Conservation (phyloP, 257 asterid genomes). For the Solanum habrochaites region DNA sequence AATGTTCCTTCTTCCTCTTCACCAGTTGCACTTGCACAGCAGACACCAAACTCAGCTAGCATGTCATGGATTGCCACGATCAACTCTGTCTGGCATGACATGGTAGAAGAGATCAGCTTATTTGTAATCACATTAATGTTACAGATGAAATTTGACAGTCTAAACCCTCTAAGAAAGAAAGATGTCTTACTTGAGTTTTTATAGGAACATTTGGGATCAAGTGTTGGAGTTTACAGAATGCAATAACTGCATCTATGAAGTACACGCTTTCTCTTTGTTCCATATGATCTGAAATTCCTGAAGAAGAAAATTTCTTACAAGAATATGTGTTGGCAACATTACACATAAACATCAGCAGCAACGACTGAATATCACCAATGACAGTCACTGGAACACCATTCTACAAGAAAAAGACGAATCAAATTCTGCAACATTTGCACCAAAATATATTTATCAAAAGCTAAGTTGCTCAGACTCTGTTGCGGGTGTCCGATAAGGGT, state of each 20-base stretch:
- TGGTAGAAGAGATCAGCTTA: slow-evolving; percentile 3
- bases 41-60: slow-evolving; percentile 96
- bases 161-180: slow-evolving; percentile 5
- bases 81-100: slow-evolving; percentile 59
- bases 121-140: background rate
- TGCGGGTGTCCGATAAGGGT: background rate
- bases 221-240: slow-evolving; percentile 86
- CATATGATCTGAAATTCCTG: slow-evolving; percentile 40
- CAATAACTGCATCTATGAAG: slow-evolving; percentile 78
- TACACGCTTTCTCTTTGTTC: slow-evolving; percentile 52
- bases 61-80: slow-evolving; percentile 82
- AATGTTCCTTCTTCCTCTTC: slow-evolving; percentile 86
- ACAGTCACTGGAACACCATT: slow-evolving; percentile 32
- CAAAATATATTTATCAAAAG: background rate
- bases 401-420: slow-evolving; percentile 40
- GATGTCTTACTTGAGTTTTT: slow-evolving; percentile 71
- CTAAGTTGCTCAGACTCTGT: background rate
- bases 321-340: slow-evolving; percentile 60
- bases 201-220: slow-evolving; percentile 46
- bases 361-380: slow-evolving; percentile 68
- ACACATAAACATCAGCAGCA: slow-evolving; percentile 67
- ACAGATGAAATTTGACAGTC: slow-evolving; percentile 2
- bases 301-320: slow-evolving; percentile 41
- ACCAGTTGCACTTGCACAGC: slow-evolving; percentile 75
- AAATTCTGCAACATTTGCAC: background rate